These are phyloP conservation scores for Myxozyma lipomycoides DNA, from an alignment of 805 yeast species.

Conservation along the genomic window DNA sequence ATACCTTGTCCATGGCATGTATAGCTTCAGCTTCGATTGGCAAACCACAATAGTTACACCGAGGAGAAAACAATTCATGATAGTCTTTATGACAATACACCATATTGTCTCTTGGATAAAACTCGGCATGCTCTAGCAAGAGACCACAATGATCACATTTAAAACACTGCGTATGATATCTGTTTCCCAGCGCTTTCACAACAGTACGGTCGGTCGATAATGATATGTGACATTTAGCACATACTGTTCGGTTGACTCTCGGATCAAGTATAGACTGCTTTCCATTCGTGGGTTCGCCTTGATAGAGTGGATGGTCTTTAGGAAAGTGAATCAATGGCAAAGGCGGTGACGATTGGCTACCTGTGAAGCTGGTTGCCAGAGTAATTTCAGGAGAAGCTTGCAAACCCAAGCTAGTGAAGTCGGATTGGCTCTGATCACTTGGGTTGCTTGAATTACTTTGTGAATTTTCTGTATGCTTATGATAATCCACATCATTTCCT, in stretches of 20 bases:
- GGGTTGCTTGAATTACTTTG: too few species aligned
- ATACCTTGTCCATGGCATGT: constrained; percentile 32
- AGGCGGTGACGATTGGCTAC: constrained; percentile 5
- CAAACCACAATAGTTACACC: constrained; percentile 34
- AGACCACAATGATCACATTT: constrained; percentile 21
- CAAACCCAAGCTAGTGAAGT: not conserved
- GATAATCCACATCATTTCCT: too few species aligned
- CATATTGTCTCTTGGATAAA: constrained; percentile 23
- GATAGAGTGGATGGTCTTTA: constrained; percentile 14
- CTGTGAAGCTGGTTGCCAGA: not conserved
- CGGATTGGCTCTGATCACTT: not conserved
- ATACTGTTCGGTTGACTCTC: constrained; percentile 1
- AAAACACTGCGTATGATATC: constrained; percentile 27
- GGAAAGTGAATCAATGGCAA: constrained; percentile 16
- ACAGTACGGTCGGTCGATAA: constrained; percentile 14
- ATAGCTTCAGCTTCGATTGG: constrained; percentile 35
- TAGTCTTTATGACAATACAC: constrained; percentile 38
- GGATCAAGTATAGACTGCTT: not conserved
- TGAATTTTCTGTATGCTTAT: too few species aligned
- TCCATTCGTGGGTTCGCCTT: constrained; percentile 8
- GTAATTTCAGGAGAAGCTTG: not conserved
- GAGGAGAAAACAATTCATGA: constrained; percentile 35
- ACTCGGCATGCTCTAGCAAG: constrained; percentile 25
- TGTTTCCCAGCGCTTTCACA: constrained; percentile 22
- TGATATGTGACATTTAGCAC: constrained; percentile 16